Evolutionary conservation across 768 basidiomycete genomes (phyloP).

Genomic region (Agaricus blazei): DNA sequence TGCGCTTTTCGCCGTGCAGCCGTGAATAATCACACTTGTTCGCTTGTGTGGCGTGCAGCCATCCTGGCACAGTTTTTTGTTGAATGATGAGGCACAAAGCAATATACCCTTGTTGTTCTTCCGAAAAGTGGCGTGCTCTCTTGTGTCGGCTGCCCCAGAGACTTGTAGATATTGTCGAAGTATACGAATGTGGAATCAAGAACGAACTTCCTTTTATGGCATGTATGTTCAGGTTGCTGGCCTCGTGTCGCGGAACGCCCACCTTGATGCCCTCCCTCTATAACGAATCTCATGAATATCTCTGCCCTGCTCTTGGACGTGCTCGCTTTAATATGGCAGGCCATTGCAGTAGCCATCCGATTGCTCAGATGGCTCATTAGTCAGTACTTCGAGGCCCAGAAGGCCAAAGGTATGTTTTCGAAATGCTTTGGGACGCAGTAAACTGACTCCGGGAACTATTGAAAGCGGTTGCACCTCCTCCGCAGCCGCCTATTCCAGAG

Average conservation of each 20-base stretch:
- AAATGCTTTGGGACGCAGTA: neutral
- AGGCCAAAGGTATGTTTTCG: constrained; percentile 2
- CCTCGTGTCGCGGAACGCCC: neutral
- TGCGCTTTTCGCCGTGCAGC: no score
- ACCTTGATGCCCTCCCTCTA: neutral
- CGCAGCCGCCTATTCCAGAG: neutral
- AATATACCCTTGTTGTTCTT: no score
- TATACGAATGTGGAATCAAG: no score
- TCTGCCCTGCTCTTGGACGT: constrained; percentile 2
- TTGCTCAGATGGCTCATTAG: constrained; percentile 8
- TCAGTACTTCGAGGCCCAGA: constrained; percentile 4
- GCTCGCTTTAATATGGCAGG: constrained; percentile 4
- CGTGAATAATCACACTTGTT: no score
- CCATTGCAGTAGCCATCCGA: constrained; percentile 1
- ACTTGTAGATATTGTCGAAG: no score
- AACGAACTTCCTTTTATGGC: constrained; percentile 1
- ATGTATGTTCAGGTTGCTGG: constrained; percentile 4
- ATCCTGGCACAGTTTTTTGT: no score
- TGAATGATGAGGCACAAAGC: no score
- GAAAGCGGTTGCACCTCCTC: neutral
- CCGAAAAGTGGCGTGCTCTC: no score
- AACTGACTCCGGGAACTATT: no score
- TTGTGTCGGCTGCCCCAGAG: no score
- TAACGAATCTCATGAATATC: constrained; percentile 9
- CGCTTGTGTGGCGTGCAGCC: no score